Evolutionary conservation across 192 early-diverging fungal species (phyloP), one percentile per base, ranked within the genome.

Genomic region (Coemansia sp.): DNA sequence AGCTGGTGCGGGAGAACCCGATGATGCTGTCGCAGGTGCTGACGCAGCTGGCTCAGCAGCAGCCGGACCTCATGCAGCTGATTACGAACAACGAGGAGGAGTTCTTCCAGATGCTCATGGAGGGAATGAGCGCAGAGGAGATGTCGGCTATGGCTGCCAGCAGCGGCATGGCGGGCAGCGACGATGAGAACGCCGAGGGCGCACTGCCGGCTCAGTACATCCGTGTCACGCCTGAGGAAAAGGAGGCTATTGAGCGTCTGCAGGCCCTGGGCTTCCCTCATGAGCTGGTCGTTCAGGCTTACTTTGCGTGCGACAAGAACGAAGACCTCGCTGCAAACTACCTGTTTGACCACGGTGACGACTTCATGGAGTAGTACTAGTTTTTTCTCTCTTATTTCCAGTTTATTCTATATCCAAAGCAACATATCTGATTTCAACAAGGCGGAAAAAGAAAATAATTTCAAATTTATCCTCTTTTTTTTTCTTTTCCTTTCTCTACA

Each of bases 311-410:
- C 75, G 97, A 99, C 66, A 96, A 96, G 80, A 95, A 98, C 81
- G 97, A 99, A 86, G 93, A 99, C 76, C 78, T 97, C 73, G 93
- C 97, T 1, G 97, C 96, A 18, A 98, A 98, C 81, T 98, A 93
- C 77, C 73, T 99, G 75, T 95, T 97, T 81, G 95, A 98, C 36
- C 87, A 93, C 64, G 85, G 85, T 11, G 27, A 83, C 49, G 89
- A 93, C 16, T 88, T 91, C 15, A 71, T 71, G 70, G 76, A 89
- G 39, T 22, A 66, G 15, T 15, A 16, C 18, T 16, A 34, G 53
- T 57, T 15, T 24, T 74, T n/a, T 60, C 27, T 52, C 34, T 65
- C 49, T 53, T 22, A 52, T 29, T 3, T 29, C n/a, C 33, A 62
- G 44, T 66, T 66, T 50, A 8, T 66, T 27, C 27, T 27, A 27